A percentile compares a stretch with the other conserved stretches of the same genome.
phyloP scores from a whole-genome alignment of 495 filamentous ascomycete genomes.

The Tuber microsphaerosporum region DNA sequence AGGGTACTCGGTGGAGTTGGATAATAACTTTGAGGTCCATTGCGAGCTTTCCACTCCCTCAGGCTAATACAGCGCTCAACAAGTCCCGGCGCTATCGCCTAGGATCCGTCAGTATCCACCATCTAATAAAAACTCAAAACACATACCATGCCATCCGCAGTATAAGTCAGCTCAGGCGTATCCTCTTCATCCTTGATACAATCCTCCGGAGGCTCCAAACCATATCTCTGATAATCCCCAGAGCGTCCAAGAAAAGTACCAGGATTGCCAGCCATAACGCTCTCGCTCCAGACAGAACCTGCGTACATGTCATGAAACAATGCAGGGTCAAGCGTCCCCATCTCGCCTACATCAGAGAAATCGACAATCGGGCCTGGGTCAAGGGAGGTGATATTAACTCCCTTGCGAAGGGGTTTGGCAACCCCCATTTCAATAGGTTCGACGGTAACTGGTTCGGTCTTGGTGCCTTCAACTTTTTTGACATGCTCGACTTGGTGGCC shows the following conservation, averaged over 20 bases:
- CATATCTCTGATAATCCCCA: background rate
- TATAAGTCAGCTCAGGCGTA: background rate
- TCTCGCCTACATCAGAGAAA: background rate
- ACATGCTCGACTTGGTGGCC: background rate
- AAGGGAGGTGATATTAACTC: background rate
- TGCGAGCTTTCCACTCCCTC: background rate
- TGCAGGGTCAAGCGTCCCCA: background rate
- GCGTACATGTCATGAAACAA: background rate
- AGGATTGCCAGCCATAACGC: background rate
- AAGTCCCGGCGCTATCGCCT: background rate
- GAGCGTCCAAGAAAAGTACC: background rate
- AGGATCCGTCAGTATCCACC: background rate
- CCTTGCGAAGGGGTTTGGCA: background rate
- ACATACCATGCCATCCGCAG: background rate
- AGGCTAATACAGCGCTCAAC: background rate
- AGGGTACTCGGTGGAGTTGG: background rate
- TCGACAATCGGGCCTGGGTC: background rate
- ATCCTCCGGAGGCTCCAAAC: background rate
- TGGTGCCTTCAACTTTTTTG: background rate
- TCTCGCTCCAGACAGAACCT: background rate
- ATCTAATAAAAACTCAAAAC: background rate
- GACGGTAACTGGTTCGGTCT: background rate
- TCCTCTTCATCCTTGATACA: conserved; percentile 1
- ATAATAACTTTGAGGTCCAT: background rate
- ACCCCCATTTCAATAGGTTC: background rate